These are phyloP conservation scores for Dictyostelium discoideum DNA, from an alignment of 78 protist genomes.

Conservation along the genomic window dicty_2.7 NC_007088.5:4894501-4895000, in stretches of 20 bases:
- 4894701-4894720: constrained; percentile 27
- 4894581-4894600: not conserved
- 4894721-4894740: constrained; percentile 26
- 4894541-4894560: not conserved
- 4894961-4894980: not conserved
- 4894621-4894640: not conserved
- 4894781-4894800: constrained; percentile 26
- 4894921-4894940: not conserved
- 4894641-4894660: not conserved
- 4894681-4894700: not conserved
- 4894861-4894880: not conserved
- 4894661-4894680: not conserved
- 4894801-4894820: constrained; percentile 33
- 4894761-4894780: not conserved
- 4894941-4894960: not conserved
- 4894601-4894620: not conserved
- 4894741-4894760: not conserved
- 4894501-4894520: too few relatives aligned
- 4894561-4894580: not conserved
- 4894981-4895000: not conserved
- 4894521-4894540: constrained; percentile 41
- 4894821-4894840: not conserved
- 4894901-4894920: not conserved
- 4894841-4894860: not conserved
- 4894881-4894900: not conserved